Evolutionary conservation across 768 basidiomycete genomes (phyloP), one percentile per base, ranked within the genome.

Genomic region (Russula foetens): DNA sequence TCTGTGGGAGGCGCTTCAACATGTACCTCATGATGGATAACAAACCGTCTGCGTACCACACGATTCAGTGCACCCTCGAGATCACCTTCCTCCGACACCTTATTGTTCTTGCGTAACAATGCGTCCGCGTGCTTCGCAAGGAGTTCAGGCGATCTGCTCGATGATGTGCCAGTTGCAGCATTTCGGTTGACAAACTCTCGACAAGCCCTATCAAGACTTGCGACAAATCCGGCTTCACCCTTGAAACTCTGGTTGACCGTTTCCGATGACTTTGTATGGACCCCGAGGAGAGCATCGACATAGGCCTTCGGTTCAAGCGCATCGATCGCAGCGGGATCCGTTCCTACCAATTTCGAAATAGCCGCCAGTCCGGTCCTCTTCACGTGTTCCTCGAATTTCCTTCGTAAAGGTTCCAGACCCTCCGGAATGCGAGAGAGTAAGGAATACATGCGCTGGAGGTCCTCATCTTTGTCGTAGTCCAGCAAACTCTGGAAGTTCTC

Each of bases 161-260:
- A 78, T 2, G 88, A 89, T n/a, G 81, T 75, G 0, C 92, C 92
- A 15, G 92, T 94, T 7, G 91, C 92, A 51, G 85, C 82, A 70
- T 98, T 99, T 46, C 85, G 80, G 73, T 99, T 99, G n/a, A n/a
- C n/a, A 71, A 93, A 98, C 69, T 94, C 92, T 68, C 92, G 79
- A 74, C 93, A 98, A 0, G 96, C 96, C 80, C 93, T 85, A 73
- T 98, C 96, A 54, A 98, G 76, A 72, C 88, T 88, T 1, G 92
- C 92, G 28, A 94, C 88, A 71, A 99, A 99, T 11, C 92, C 92
- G 26, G 90, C 85, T 70, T 98, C 95, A 28, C 90, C 93, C 63
- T 86, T 81, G 79, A 98, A 98, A 69, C 91, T 90, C 65, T 88
- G 83, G 23, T 82, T 80, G 46, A 96, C 93, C 0, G 91, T 91